Conservation (phyloP, 2,329 filamentous ascomycete species). For the Cryphonectria parasitica region DNA sequence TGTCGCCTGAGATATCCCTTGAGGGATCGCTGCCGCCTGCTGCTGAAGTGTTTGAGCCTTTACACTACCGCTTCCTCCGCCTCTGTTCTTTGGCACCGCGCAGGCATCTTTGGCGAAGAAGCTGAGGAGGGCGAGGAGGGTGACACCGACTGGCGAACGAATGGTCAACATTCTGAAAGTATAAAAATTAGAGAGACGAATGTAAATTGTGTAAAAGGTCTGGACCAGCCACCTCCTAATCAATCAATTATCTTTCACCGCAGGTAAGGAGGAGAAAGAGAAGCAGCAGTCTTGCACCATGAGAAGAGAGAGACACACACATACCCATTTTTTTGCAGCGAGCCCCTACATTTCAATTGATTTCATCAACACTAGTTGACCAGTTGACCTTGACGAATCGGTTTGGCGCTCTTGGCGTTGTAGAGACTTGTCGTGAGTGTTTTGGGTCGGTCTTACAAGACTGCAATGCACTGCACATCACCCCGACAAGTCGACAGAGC, state of each 20-base stretch:
- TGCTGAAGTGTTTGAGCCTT: constrained; percentile 35
- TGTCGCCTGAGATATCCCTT: constrained; percentile 48
- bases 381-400: constrained; percentile 9
- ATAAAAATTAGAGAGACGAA: neutral
- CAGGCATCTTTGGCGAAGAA: constrained; percentile 25
- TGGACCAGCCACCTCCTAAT: constrained; percentile 11
- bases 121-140: constrained; percentile 28
- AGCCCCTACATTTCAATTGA: neutral
- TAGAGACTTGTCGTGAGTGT: constrained; percentile 17
- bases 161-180: constrained; percentile 33
- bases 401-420: constrained; percentile 22
- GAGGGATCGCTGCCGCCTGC: constrained; percentile 37
- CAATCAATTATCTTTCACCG: neutral
- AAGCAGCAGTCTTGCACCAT: neutral
- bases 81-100: constrained; percentile 25
- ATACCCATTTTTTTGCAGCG: neutral
- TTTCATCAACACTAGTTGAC: neutral
- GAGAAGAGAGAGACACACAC: constrained; percentile 2
- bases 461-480: constrained; percentile 4
- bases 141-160: constrained; percentile 26
- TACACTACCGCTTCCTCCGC: neutral
- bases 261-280: neutral
- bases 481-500: neutral
- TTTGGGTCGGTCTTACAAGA: constrained; percentile 7
- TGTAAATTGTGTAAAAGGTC: constrained; percentile 15